phyloP scores from a whole-genome alignment of 2,329 filamentous ascomycete species.

The Lecanicillium sp. region DNA sequence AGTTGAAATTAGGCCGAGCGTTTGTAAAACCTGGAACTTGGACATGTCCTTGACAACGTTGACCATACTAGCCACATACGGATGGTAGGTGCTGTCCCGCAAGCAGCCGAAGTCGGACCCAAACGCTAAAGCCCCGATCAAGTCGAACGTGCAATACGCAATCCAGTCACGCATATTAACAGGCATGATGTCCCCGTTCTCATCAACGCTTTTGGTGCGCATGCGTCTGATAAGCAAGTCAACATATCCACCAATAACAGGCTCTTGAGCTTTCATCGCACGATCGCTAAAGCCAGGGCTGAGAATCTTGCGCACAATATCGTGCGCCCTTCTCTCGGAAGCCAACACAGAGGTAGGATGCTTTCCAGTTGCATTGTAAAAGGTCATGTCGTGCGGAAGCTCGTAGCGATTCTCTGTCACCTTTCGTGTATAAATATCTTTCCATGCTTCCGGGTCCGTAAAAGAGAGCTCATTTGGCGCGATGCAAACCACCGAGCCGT shows the following conservation, averaged over 20 bases:
- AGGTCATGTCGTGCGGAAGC: not conserved
- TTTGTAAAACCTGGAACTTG: not conserved
- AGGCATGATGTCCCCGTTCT: constrained; percentile 1
- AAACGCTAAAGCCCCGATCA: constrained; percentile 22
- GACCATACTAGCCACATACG: constrained; percentile 19
- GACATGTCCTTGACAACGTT: constrained; percentile 2
- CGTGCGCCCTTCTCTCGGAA: constrained; percentile 2
- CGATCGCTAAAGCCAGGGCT: constrained; percentile 20
- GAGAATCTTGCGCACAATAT: constrained; percentile 12
- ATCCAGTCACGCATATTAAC: constrained; percentile 20
- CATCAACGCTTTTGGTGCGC: constrained; percentile 8
- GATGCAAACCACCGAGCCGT: constrained; percentile 29
- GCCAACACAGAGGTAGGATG: constrained; percentile 9
- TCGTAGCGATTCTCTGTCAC: not conserved
- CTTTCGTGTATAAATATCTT: constrained; percentile 28
- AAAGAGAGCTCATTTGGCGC: constrained; percentile 32
- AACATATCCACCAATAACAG: constrained; percentile 18
- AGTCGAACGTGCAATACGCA: constrained; percentile 21
- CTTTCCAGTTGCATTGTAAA: constrained; percentile 6
- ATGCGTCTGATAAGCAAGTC: constrained; percentile 17
- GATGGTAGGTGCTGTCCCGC: constrained; percentile 14
- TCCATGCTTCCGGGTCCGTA: constrained; percentile 25
- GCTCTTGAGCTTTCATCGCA: constrained; percentile 22
- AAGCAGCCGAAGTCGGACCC: constrained; percentile 22
- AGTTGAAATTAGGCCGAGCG: not conserved